phyloP scores from a whole-genome alignment of 2,329 filamentous ascomycete species.

The Xylariaceae sp. region DNA sequence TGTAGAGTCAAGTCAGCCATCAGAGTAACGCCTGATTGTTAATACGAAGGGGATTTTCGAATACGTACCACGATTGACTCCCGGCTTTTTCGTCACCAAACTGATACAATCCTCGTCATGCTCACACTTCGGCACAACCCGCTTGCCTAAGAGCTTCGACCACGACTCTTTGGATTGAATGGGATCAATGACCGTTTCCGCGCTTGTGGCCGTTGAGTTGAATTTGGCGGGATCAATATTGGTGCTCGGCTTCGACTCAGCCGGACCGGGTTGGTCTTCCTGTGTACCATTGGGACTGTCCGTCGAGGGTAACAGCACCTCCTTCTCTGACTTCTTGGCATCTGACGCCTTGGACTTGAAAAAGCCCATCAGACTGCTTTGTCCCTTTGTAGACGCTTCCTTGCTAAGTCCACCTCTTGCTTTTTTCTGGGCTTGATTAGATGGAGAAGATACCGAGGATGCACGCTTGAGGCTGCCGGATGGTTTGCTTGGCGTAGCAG shows the following conservation, averaged over 20 bases:
- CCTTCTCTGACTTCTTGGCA: slow-evolving; percentile 14
- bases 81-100: slow-evolving; percentile 80
- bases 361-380: slow-evolving; percentile 68
- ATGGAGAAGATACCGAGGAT: slow-evolving; percentile 19
- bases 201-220: background rate
- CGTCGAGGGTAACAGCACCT: slow-evolving; percentile 1
- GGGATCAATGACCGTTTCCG: slow-evolving; percentile 56
- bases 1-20: background rate
- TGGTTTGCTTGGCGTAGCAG: slow-evolving; percentile 20
- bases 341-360: slow-evolving; percentile 58
- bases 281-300: slow-evolving; percentile 12
- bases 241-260: background rate
- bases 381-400: slow-evolving; percentile 36
- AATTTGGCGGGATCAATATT: slow-evolving; percentile 10
- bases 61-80: slow-evolving; percentile 64
- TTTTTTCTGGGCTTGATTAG: slow-evolving; percentile 36
- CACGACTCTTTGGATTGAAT: slow-evolving; percentile 74
- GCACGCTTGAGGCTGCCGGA: slow-evolving; percentile 29
- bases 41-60: too few species aligned
- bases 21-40: too few species aligned
- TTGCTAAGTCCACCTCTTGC: slow-evolving; percentile 31
- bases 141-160: slow-evolving; percentile 75
- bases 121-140: slow-evolving; percentile 72
- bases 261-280: slow-evolving; percentile 10
- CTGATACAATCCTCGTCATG: slow-evolving; percentile 84